These are phyloP conservation scores for Beta lomatogona DNA, from an alignment of 179 eudicot genomes.

Conservation along the genomic window DNA sequence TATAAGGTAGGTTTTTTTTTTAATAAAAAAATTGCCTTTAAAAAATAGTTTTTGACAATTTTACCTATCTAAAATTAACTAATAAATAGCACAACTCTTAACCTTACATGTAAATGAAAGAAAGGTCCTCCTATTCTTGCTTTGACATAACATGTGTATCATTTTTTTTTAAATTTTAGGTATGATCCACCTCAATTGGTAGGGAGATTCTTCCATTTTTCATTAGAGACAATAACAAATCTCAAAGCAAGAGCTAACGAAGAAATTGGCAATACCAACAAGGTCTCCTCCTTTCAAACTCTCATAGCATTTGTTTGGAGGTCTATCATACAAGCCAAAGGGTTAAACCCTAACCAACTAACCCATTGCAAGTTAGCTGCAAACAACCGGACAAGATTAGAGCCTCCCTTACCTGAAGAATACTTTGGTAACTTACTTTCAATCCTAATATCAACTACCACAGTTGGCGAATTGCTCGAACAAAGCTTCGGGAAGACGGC, in stretches of 20 bases:
- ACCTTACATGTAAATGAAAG: too few relatives aligned
- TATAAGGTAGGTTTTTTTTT: too few relatives aligned
- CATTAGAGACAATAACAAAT: slow-evolving; percentile 14
- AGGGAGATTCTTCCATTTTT: slow-evolving; percentile 27
- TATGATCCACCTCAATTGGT: not conserved
- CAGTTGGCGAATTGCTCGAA: slow-evolving; percentile 9
- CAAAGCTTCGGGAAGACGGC: slow-evolving; percentile 15
- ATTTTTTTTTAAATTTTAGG: too few relatives aligned
- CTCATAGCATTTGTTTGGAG: slow-evolving; percentile 5
- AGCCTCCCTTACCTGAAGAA: slow-evolving; percentile 34
- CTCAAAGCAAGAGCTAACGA: slow-evolving; percentile 24
- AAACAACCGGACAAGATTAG: slow-evolving; percentile 34
- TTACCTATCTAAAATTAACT: too few relatives aligned
- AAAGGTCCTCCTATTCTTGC: too few relatives aligned
- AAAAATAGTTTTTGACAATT: too few relatives aligned
- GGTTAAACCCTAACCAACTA: not conserved
- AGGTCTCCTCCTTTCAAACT: slow-evolving; percentile 18
- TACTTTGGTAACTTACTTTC: slow-evolving; percentile 25
- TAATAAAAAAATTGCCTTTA: too few relatives aligned
- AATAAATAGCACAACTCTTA: too few relatives aligned
- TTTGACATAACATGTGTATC: too few relatives aligned
- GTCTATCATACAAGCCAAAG: not conserved
- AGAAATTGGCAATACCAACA: not conserved
- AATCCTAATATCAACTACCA: not conserved
- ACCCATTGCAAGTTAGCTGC: slow-evolving; percentile 13